A percentile compares a stretch with the other conserved stretches of the same genome.
Evolutionary conservation across 805 yeast genomes (phyloP).

Genomic region (Kluyveromyces dobzhanskii): DNA sequence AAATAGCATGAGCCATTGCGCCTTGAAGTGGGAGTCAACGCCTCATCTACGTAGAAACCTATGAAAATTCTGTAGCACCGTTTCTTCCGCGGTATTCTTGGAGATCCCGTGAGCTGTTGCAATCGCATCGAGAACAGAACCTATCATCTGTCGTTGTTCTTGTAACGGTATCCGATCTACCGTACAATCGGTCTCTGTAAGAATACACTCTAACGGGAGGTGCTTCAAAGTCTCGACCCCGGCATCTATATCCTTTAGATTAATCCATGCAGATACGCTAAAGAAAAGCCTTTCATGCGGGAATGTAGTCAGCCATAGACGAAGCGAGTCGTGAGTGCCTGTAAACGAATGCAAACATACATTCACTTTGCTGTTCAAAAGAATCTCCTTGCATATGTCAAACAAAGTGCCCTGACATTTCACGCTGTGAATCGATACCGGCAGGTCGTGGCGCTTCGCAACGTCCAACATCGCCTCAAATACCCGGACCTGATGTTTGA

Average conservation of each 20-base stretch:
- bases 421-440: conserved; percentile 80
- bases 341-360: conserved; percentile 78
- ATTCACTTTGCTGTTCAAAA: conserved; percentile 22
- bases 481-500: conserved; percentile 58
- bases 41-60: conserved; percentile 4
- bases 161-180: conserved; percentile 9
- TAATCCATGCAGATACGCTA: conserved; percentile 24
- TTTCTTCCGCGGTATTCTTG: conserved; percentile 5
- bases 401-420: conserved; percentile 60
- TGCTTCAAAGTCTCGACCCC: conserved; percentile 22
- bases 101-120: conserved; percentile 5
- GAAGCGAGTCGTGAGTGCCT: conserved; percentile 68
- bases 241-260: conserved; percentile 24
- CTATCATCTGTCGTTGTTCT: conserved; percentile 10
- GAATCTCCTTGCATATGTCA: conserved; percentile 27
- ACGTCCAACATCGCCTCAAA: conserved; percentile 43
- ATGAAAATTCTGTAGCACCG: conserved; percentile 13
- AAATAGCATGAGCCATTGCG: no score
- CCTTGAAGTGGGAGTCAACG: no score
- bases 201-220: conserved; percentile 31
- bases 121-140: conserved; percentile 9
- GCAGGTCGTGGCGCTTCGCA: conserved; percentile 40
- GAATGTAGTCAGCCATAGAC: conserved; percentile 32
- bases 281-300: conserved; percentile 20
- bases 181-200: conserved; percentile 48